Conservation (phyloP, 352 stramenopile genomes). For the Phytophthora fragariaefolia region DNA sequence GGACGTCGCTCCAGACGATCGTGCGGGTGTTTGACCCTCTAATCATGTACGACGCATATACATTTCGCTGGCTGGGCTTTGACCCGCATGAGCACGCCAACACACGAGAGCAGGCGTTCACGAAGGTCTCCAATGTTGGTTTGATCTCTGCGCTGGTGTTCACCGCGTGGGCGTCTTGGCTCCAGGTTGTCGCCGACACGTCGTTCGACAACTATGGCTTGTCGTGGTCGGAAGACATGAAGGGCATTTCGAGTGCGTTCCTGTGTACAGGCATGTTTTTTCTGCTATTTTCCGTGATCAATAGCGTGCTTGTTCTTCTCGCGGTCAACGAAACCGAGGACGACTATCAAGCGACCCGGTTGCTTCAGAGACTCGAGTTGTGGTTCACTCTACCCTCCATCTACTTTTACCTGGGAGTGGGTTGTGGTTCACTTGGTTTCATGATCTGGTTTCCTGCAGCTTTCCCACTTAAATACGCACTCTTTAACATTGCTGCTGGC, state of each 20-base stretch:
- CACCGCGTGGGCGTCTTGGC: conserved; percentile 32
- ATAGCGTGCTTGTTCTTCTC: conserved; percentile 21
- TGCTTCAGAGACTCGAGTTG: conserved; percentile 28
- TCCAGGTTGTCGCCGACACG: conserved; percentile 25
- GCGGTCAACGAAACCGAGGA: conserved; percentile 21
- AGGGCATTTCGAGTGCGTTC: conserved; percentile 18
- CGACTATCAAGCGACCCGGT: conserved; percentile 24
- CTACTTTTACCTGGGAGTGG: conserved; percentile 39
- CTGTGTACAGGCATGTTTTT: conserved; percentile 33
- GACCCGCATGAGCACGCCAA: conserved; percentile 38
- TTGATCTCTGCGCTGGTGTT: conserved; percentile 40
- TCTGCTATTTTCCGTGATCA: conserved; percentile 40
- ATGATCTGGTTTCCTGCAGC: conserved; percentile 39
- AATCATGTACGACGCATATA: conserved; percentile 42
- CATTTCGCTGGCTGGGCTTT: conserved; percentile 43
- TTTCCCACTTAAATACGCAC: conserved; percentile 27
- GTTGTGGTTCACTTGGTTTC: conserved; percentile 32
- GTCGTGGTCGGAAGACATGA: conserved; percentile 20
- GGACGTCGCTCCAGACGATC: background rate
- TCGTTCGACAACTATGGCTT: conserved; percentile 29
- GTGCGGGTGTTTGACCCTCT: conserved; percentile 33
- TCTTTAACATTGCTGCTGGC: conserved; percentile 16
- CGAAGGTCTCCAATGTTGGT: conserved; percentile 40
- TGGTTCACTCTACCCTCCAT: conserved; percentile 37
- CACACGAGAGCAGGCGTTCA: conserved; percentile 37